Evolutionary conservation across 208 protist genomes (phyloP).

Genomic region (Borovskyia barvae): DNA sequence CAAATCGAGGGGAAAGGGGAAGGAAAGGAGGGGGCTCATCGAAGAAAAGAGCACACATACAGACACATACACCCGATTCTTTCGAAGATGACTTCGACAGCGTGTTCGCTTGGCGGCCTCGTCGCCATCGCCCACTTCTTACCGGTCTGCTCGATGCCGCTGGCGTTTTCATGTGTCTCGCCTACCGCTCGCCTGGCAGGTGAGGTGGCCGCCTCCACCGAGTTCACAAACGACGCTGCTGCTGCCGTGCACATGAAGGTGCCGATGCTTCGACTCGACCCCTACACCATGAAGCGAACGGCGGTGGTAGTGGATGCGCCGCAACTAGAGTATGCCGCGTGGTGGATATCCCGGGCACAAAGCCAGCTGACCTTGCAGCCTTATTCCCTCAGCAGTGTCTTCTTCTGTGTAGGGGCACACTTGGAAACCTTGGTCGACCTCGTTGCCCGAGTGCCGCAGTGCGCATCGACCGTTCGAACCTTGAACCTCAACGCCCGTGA

Average conservation of each 20-base stretch:
- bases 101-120: slow-evolving; percentile 1
- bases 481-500: slow-evolving; percentile 23
- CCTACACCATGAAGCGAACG: slow-evolving; percentile 1
- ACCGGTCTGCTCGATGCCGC: slow-evolving; percentile 1
- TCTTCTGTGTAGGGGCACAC: slow-evolving; percentile 16
- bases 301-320: slow-evolving; percentile 12
- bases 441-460: slow-evolving; percentile 22
- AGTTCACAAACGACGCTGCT: neutral
- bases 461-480: slow-evolving; percentile 18
- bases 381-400: slow-evolving; percentile 18
- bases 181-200: neutral
- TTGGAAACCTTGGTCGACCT: slow-evolving; percentile 17
- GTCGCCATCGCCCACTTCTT: slow-evolving; percentile 14
- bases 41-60: neutral
- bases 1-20: too few relatives aligned
- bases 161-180: slow-evolving; percentile 4
- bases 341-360: slow-evolving; percentile 21
- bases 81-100: neutral
- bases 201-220: neutral
- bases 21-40: neutral
- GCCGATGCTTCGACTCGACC: slow-evolving; percentile 14
- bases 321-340: slow-evolving; percentile 10
- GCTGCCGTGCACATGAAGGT: neutral
- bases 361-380: neutral
- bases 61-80: neutral